phyloP scores from a whole-genome alignment of 441 rosid species.

The Populus trichocarpa region DNA sequence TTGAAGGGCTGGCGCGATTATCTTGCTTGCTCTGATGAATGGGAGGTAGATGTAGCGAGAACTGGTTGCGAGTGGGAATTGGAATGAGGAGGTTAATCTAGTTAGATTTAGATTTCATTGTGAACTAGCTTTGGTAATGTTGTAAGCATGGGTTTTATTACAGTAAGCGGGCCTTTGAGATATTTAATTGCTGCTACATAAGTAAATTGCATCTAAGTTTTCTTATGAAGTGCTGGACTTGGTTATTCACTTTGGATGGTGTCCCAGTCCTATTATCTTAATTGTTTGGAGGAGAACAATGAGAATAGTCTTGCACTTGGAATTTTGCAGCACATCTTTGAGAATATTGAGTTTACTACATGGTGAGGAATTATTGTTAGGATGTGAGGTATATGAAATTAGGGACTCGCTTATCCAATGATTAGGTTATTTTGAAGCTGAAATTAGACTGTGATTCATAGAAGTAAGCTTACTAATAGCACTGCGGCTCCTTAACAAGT shows the following conservation, averaged over 20 bases:
- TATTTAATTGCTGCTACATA: neutral
- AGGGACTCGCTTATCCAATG: neutral
- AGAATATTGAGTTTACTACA: neutral
- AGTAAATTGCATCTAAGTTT: neutral
- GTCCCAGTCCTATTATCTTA: neutral
- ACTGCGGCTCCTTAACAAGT: neutral
- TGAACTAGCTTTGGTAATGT: neutral
- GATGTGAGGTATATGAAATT: neutral
- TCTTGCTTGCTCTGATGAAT: neutral
- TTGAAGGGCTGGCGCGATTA: neutral
- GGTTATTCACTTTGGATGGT: neutral
- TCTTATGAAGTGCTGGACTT: neutral
- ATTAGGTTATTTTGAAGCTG: neutral
- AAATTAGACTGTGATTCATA: neutral
- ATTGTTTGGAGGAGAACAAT: neutral
- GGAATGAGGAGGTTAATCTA: neutral
- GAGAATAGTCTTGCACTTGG: neutral
- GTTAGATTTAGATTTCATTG: neutral
- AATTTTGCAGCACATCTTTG: neutral
- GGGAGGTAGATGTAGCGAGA: neutral
- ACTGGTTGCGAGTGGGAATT: neutral
- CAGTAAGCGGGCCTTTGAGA: no score
- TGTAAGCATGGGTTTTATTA: neutral
- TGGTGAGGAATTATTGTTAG: neutral
- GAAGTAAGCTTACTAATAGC: neutral